Evolutionary conservation across 2,329 filamentous ascomycete species (phyloP), one percentile per base, ranked within the genome.

Genomic region (Colletotrichum musicola): DNA sequence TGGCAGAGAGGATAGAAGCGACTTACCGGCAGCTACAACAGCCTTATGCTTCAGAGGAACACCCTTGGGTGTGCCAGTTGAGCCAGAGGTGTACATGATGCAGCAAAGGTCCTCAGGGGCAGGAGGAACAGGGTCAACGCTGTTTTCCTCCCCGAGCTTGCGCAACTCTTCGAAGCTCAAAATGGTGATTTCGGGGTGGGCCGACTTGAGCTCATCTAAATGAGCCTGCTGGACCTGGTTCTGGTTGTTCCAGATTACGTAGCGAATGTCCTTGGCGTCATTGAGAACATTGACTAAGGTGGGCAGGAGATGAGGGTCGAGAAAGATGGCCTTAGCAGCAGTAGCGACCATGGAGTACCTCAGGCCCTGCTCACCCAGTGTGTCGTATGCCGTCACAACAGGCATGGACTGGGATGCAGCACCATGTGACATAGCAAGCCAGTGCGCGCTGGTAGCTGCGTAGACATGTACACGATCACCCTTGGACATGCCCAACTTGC

Each of bases 311-410:
- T 90, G 87, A 20, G 70, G 70, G 54, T 72, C 70, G 44, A 72
- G 68, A 53, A 82, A 94, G 81, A 94, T 91, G 76, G 88, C 87
- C 77, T 90, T 90, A 69, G 91, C 90, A 71, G 87, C 83, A 56
- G 92, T 94, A 74, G 93, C 91, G 44, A 89, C 84, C 78, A 94
- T 86, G 4, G 92, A 93, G 81, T 94, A 91, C 78, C 88, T 88
- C 71, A 94, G 82, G 50, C 92, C 92, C 74, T 93, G 90, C 78
- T 93, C 90, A 54, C 92, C 92, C 18, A 94, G 88, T 6, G 92
- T 94, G 79, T 94, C 92, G 80, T 94, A 94, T 50, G 92, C 92
- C n/a, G 92, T 95, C 66, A 95, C 92, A 73, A 94, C 92, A 67
- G 93, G 89, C 81, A 96, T 88, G 47, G 91, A 93, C 81, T 97